Conservation (phyloP, 2,329 filamentous ascomycete species). For the Phoma sp. region DNA sequence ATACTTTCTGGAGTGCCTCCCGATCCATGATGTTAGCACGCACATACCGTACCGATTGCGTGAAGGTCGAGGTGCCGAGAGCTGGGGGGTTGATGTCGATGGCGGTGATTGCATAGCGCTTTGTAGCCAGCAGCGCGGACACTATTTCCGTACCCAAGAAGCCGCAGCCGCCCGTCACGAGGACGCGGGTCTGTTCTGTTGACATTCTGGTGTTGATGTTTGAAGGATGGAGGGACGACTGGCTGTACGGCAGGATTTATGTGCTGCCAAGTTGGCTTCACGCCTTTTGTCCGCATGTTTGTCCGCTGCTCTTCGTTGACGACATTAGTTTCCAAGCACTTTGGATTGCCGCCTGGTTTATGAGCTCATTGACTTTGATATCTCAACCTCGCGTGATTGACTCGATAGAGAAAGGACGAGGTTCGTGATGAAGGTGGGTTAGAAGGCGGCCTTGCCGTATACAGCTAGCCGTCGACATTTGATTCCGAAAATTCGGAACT, state of each 20-base stretch:
- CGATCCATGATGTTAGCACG: conserved; percentile 50
- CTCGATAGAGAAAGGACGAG: not conserved
- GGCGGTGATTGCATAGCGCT: conserved; percentile 49
- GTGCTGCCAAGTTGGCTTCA: conserved; percentile 16
- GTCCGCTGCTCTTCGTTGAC: not conserved
- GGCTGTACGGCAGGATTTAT: conserved; percentile 9
- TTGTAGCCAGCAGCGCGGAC: conserved; percentile 44
- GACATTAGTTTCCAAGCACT: not conserved
- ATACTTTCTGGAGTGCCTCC: conserved; percentile 48
- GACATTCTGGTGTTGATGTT: not conserved
- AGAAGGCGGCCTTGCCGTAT: conserved; percentile 1
- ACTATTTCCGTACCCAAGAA: conserved; percentile 55
- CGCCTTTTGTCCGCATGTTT: conserved; percentile 15
- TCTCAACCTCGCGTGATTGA: not conserved
- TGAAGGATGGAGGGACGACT: not conserved
- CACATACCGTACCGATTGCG: conserved; percentile 41
- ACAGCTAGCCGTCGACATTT: conserved; percentile 7
- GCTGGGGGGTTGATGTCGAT: conserved; percentile 49
- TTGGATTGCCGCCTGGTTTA: not conserved
- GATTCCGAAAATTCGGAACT: conserved; percentile 16
- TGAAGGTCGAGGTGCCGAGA: conserved; percentile 34
- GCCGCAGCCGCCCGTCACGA: conserved; percentile 57
- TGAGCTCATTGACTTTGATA: not conserved
- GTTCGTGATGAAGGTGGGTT: not conserved
- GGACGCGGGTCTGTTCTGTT: conserved; percentile 42